Evolutionary conservation across 2,329 filamentous ascomycete species (phyloP).

Genomic region (Aspergillus sojae): DNA sequence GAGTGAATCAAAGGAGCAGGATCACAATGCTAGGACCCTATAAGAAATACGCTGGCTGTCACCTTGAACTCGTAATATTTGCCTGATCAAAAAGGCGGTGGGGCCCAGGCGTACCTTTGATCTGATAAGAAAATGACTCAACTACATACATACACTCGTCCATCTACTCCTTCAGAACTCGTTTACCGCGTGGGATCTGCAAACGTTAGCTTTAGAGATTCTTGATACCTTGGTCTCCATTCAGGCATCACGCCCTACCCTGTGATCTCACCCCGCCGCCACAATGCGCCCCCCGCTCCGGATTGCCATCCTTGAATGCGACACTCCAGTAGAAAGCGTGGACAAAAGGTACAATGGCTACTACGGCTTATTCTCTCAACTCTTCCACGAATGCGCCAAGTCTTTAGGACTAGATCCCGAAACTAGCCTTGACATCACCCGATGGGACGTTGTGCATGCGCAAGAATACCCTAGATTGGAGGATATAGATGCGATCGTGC

Average conservation of each 20-base stretch:
- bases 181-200: background rate
- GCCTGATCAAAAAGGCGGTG: background rate
- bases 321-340: constrained; percentile 70
- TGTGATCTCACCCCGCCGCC: background rate
- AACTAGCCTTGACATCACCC: constrained; percentile 59
- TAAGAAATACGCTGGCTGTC: background rate
- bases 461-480: constrained; percentile 72
- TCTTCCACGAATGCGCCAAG: constrained; percentile 60
- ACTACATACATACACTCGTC: background rate
- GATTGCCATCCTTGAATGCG: constrained; percentile 86
- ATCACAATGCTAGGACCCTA: background rate
- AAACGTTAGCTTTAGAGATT: background rate
- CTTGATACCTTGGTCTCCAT: background rate
- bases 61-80: background rate
- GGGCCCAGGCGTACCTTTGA: background rate
- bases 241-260: background rate
- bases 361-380: constrained; percentile 66
- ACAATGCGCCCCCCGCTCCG: constrained; percentile 59
- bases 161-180: background rate
- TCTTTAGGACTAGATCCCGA: constrained; percentile 45
- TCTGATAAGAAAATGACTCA: background rate
- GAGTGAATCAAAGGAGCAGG: background rate
- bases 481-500: constrained; percentile 77
- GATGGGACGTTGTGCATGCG: constrained; percentile 71
- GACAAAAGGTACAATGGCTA: constrained; percentile 71